Percentiles rank a stretch among this genome's conserved stretches.
phyloP scores from a whole-genome alignment of 1,284 basidiomycete genomes.

The Ceratobasidium sp. region DNA sequence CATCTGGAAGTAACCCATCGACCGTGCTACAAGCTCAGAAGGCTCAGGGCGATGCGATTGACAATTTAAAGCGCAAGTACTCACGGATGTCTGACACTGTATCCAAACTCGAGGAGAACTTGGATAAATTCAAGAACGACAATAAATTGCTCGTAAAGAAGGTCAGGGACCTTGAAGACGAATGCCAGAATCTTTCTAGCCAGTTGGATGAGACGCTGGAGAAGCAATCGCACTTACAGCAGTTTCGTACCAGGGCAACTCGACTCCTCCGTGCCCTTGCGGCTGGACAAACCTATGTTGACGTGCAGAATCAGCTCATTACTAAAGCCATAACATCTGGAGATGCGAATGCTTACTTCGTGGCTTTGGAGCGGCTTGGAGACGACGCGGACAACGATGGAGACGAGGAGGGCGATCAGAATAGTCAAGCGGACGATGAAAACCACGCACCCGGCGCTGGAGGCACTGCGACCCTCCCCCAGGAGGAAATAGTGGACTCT shows the following conservation, averaged over 20 bases:
- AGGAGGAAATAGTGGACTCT: not conserved
- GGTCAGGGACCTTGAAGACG: not conserved
- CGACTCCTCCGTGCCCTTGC: not conserved
- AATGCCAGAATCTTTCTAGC: not conserved
- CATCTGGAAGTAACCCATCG: not conserved
- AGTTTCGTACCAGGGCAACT: not conserved
- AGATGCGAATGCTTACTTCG: not conserved
- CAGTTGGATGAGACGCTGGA: not conserved
- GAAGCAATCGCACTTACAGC: not conserved
- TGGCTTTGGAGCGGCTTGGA: not conserved
- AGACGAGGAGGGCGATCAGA: not conserved
- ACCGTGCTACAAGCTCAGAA: not conserved
- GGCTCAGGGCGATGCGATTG: not conserved
- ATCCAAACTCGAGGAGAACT: not conserved
- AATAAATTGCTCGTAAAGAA: not conserved
- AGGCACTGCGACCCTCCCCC: too few species aligned
- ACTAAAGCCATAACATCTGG: not conserved
- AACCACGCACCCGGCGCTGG: too few species aligned
- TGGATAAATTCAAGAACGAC: not conserved
- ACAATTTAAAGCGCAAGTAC: not conserved
- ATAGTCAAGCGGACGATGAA: not conserved
- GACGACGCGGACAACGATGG: not conserved
- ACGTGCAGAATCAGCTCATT: not conserved
- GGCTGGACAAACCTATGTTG: not conserved
- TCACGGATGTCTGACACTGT: not conserved